phyloP scores from a whole-genome alignment of 345 rosid species.

The Eucalyptus cladocalyx region DNA sequence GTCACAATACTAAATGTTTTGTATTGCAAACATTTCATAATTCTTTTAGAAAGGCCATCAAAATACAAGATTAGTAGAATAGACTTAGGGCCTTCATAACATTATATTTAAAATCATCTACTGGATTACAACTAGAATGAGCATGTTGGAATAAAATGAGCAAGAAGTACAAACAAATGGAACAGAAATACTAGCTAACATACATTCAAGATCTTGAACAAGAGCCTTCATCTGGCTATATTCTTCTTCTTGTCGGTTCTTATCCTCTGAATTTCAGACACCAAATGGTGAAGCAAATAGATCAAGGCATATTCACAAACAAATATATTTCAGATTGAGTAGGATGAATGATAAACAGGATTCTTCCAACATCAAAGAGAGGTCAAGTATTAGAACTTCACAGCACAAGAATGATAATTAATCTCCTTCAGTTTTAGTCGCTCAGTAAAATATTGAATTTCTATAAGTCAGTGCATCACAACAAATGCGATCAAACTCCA shows the following conservation, averaged over 20 bases:
- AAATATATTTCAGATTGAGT: not conserved
- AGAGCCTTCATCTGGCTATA: slow-evolving; percentile 58
- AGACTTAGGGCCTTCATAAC: not conserved
- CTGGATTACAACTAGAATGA: not conserved
- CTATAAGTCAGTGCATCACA: not conserved
- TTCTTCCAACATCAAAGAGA: not conserved
- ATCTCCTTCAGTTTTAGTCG: not conserved
- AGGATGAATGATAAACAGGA: not conserved
- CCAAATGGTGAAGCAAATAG: not conserved
- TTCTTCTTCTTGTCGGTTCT: slow-evolving; percentile 45
- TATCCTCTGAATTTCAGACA: slow-evolving; percentile 37
- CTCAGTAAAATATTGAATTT: not conserved
- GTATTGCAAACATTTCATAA: not conserved
- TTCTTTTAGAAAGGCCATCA: not conserved
- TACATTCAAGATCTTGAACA: slow-evolving; percentile 64
- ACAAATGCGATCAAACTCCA: not conserved
- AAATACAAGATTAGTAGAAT: not conserved
- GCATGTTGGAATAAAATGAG: not conserved
- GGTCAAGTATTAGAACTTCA: not conserved
- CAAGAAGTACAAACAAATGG: not conserved
- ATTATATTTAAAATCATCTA: not conserved
- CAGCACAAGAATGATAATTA: not conserved
- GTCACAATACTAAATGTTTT: not conserved
- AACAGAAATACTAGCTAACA: not conserved
- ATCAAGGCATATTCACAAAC: not conserved